A percentile compares a stretch with the other conserved stretches of the same genome.
These are phyloP conservation scores for Picea sitchensis DNA, from an alignment of 75 land plant genomes.

Conservation along the genomic window DNA sequence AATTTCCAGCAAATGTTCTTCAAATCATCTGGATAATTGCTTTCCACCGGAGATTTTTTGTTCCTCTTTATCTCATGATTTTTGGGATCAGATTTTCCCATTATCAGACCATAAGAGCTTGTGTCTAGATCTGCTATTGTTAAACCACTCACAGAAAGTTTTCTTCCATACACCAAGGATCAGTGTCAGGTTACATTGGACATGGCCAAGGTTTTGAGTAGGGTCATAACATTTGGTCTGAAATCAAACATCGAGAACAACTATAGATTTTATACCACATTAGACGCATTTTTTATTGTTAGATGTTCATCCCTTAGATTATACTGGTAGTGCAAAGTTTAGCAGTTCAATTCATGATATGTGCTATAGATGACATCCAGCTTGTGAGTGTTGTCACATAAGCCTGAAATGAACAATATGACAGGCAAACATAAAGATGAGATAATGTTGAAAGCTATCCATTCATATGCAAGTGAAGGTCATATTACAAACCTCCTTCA, in stretches of 20 bases:
- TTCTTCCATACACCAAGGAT: constrained; percentile 14
- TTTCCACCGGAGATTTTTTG: constrained; percentile 26
- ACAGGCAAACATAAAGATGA: neutral
- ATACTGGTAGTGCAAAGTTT: constrained; percentile 39
- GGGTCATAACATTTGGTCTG: constrained; percentile 44
- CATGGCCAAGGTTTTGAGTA: constrained; percentile 15
- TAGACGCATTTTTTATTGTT: constrained; percentile 76
- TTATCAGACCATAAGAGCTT: constrained; percentile 43
- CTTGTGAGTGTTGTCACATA: constrained; percentile 41
- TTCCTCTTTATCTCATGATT: constrained; percentile 20
- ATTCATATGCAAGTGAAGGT: too few relatives aligned
- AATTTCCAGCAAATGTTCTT: neutral
- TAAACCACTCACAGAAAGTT: constrained; percentile 23
- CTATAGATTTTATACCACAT: constrained; percentile 69
- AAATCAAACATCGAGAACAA: constrained; percentile 61
- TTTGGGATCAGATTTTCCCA: constrained; percentile 46
- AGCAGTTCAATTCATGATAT: constrained; percentile 54
- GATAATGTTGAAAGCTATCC: neutral
- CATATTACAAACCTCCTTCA: too few relatives aligned
- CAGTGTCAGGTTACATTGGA: constrained; percentile 2
- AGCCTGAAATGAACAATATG: constrained; percentile 16
- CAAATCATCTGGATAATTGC: neutral
- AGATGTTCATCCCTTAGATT: constrained; percentile 43
- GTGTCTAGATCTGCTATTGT: constrained; percentile 47
- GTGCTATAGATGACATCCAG: constrained; percentile 73